Evolutionary conservation across 2,329 filamentous ascomycete species (phyloP), one percentile per base, ranked within the genome.

Genomic region (Blastomyces silverae): DNA sequence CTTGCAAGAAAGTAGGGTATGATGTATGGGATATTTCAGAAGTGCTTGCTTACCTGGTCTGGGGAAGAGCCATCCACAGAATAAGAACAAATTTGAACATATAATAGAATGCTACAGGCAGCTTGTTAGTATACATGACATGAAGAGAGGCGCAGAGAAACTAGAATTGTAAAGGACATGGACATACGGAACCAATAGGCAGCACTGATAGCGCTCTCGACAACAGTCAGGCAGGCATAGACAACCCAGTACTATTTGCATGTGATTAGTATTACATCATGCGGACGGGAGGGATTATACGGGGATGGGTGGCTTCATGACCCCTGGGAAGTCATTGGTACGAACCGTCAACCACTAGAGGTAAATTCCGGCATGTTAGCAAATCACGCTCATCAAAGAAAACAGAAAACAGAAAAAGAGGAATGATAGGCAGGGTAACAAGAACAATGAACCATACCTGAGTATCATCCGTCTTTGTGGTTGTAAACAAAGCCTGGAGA

Each of bases 21-120:
- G n/a, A 50, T 50, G n/a, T 22, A 11, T 50, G 8, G 46, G 46
- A 13, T 50, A 50, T 22, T 22, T 20, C n/a, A 50, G 46, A n/a
- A 65, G 50, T n/a, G 2, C 4, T 10, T 55, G 82, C 89, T 77
- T 88, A 97, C 93, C 84, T 84, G 83, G 95, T 97, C 79, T 90
- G 85, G 78, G 94, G 94, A 74, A 99, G 91, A 72, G 93, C 88
- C 82, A 99, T 92, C 94, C 94, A 99, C 78, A 99, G 88, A 73
- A 97, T 85, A 78, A 97, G 89, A 76, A 95, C 83, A 77, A 99
- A 97, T 86, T 99, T 99, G 89, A 99, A 97, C 77, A 92, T 93
- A 82, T 91, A 99, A 89, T 99, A 99, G 84, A 99, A 99, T 76
- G 94, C 80, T 82, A 59, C 53, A 25, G 13, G 53, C 31, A 34